Evolutionary conservation across 2,329 filamentous ascomycete species (phyloP), one percentile per base, ranked within the genome.

Genomic region (Fusarium incarnatum): DNA sequence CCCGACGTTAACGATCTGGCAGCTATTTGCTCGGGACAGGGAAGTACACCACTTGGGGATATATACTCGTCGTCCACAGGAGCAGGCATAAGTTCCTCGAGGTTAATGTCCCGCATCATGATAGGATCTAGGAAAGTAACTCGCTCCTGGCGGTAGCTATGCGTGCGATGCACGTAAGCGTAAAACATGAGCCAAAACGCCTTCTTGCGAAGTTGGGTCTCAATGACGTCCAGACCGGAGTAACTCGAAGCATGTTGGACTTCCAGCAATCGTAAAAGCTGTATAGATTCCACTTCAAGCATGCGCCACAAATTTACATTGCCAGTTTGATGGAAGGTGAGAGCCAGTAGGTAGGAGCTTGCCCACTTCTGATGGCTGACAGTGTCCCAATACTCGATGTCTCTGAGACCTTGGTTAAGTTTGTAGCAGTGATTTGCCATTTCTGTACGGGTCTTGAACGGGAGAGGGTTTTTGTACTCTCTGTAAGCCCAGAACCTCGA

Each of bases 351-450:
- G 4, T 60, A 60, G 0, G 57, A 41, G 0, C 45, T 28, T 5
- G 57, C 57, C 57, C 57, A 60, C 1, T 60, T 60, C 0, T 53
- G 41, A 16, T 60, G 57, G 18, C 52, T 60, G 32, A 60, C 47
- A n/a, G 56, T 52, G n/a, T 60, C 57, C 57, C 57, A 60, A 12
- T 60, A 60, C 13, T 57, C 52, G 52, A 27, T 57, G 52, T 2
- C 57, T 41, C 0, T 57, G 13, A n/a, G 52, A 47, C 52, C 46
- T 60, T 11, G 56, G 57, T 4, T 30, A 46, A 28, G 11, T 28
- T 28, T 28, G 28, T 28, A 28, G 41, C 57, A 60, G 8, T 47
- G 32, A 2, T 42, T 57, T 1, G 57, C 57, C 57, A 8, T 60
- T 0, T 25, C 57, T 2, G 57, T 60, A 1, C 57, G 42, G 0